Base-by-base conservation (phyloP, 805 yeast species). In the Saturnispora hagleri region DNA sequence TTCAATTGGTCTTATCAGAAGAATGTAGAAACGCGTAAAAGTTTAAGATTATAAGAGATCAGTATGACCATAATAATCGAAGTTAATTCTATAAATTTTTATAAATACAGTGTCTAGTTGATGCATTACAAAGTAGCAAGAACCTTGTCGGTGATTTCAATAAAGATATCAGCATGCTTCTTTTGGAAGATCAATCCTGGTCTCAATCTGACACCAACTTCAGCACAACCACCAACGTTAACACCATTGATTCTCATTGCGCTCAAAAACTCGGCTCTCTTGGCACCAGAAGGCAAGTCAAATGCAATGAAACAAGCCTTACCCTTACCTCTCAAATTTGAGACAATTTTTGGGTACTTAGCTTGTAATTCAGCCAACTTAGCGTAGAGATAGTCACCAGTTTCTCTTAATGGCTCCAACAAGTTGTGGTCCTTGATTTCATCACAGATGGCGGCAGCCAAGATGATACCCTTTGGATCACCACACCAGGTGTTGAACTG, bases 401-500 rank as follows among this genome's bases (percentile, higher is more conserved):
- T 85, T 62, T 73, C 72, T 9, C 69, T 71, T 51, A 84, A 78
- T 57, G 77, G 73, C 35, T 71, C 68, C 46, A 79, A 75, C 60
- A 87, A 76, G 59, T 80, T 77, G 64, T 85, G 69, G 59, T 79
- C 79, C 47, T 72, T 69, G 47, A 85, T 72, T 71, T 86, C 89
- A 58, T 76, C 66, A 61, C 79, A 80, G 64, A 87, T 84, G 58
- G 87, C 81, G 62, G 84, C 82, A 52, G 90, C 86, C 61, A 88
- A 74, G 61, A 86, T 72, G 66, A 85, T 77, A 70, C 83, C 81
- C 54, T 89, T 84, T 67, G 95, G 90, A 71, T 86, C 95, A 62
- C 95, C 95, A 72, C 91, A 85, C 95, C 95, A 86, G 53, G 95
- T 86, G 81, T 86, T 86, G 79, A 86, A 86, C 75, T 87, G 95